Percentiles rank a stretch among this genome's conserved stretches.
phyloP scores from a whole-genome alignment of 75 land plant genomes.

The Cunninghamia lanceolata region DNA sequence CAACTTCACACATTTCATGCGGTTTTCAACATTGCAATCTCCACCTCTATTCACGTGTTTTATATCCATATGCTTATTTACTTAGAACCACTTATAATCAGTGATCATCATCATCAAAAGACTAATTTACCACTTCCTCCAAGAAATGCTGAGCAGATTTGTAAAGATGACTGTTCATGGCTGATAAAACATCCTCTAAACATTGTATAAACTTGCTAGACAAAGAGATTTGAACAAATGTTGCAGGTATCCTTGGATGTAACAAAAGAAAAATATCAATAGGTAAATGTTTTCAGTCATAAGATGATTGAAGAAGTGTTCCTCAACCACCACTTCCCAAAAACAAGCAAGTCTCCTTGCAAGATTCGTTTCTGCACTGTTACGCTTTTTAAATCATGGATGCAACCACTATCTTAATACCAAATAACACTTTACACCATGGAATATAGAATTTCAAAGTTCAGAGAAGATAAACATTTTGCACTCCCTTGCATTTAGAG shows the following conservation, averaged over 20 bases:
- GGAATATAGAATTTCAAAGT: too few relatives aligned
- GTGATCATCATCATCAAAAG: slow-evolving; percentile 38
- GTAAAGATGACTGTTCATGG: slow-evolving; percentile 62
- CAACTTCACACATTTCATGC: too few relatives aligned
- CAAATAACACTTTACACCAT: too few relatives aligned
- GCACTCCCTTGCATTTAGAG: too few relatives aligned
- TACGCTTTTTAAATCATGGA: too few relatives aligned
- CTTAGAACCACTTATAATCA: slow-evolving; percentile 49
- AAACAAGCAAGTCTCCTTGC: slow-evolving; percentile 43
- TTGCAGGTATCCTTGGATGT: slow-evolving; percentile 59
- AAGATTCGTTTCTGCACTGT: slow-evolving; percentile 38
- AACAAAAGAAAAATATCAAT: slow-evolving; percentile 70
- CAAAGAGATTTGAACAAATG: slow-evolving; percentile 42
- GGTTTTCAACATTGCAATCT: too few relatives aligned
- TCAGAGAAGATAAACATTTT: too few relatives aligned
- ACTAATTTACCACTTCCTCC: slow-evolving; percentile 56
- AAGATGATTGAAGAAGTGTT: too few relatives aligned
- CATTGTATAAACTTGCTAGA: slow-evolving; percentile 76
- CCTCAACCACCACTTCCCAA: slow-evolving; percentile 74
- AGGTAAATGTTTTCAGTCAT: too few relatives aligned
- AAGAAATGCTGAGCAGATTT: slow-evolving; percentile 69
- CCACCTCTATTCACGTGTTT: too few relatives aligned
- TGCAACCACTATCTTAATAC: too few relatives aligned
- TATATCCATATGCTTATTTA: too few relatives aligned
- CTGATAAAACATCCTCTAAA: slow-evolving; percentile 71